Percentiles rank a stretch among this genome's conserved stretches.
These are phyloP conservation scores for Hymenoscyphus repandus DNA, from an alignment of 2,329 filamentous ascomycete genomes.

Conservation along the genomic window DNA sequence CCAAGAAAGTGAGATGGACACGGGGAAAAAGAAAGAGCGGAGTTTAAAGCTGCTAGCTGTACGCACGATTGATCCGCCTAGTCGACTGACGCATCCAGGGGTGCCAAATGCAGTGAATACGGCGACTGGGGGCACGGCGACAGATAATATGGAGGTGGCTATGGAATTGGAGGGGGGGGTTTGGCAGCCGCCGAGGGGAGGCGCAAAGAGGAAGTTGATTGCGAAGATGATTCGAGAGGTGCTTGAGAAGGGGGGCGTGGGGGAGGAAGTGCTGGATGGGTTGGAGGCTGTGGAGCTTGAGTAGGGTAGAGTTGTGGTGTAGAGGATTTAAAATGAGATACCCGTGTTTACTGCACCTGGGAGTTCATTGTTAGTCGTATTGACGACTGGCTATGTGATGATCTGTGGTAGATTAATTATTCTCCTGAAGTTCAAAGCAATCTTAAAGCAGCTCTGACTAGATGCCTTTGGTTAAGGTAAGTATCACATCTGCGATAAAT, in stretches of 20 bases:
- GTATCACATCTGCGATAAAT: no score
- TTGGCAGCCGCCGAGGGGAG: conserved; percentile 81
- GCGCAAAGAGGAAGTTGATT: conserved; percentile 70
- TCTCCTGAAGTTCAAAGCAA: no score
- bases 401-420: no score
- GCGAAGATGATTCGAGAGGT: conserved; percentile 72
- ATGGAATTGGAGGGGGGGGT: conserved; percentile 55
- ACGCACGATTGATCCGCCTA: conserved; percentile 69
- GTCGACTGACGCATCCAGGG: conserved; percentile 65
- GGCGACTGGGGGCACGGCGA: conserved; percentile 38
- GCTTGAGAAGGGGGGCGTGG: conserved; percentile 71
- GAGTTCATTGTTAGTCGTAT: no score
- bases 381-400: no score
- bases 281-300: conserved; percentile 69
- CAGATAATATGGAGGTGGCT: conserved; percentile 37
- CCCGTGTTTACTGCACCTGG: no score
- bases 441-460: no score
- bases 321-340: no score
- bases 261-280: conserved; percentile 78
- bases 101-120: conserved; percentile 60
- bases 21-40: conserved; percentile 32
- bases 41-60: conserved; percentile 60
- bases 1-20: conserved; percentile 35
- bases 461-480: no score
- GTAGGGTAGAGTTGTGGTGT: not conserved